Conservation (phyloP, 2,329 filamentous ascomycete genomes). For the Alternaria panax region DNA sequence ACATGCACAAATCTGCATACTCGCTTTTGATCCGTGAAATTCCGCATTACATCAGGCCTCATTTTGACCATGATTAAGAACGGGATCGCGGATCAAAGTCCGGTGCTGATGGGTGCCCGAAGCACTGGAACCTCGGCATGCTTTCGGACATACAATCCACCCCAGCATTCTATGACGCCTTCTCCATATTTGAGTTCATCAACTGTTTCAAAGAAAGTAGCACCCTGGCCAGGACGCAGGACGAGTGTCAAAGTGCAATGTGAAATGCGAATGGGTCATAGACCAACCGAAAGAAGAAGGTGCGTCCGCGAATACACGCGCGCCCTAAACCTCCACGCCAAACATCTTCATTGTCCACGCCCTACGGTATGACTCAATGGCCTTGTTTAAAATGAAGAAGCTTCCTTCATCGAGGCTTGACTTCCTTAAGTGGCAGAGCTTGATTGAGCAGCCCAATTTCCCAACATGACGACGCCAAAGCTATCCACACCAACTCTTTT, state of each 20-base stretch:
- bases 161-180: neutral
- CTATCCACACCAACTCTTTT: constrained; percentile 24
- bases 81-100: neutral
- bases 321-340: neutral
- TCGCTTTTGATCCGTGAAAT: neutral
- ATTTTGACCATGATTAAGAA: neutral
- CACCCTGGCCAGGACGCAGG: neutral
- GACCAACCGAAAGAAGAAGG: neutral
- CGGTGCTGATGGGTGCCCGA: neutral
- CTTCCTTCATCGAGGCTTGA: constrained; percentile 14
- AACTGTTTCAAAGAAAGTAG: neutral
- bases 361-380: constrained; percentile 3
- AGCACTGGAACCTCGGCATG: neutral
- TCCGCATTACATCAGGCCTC: neutral
- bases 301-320: neutral
- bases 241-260: neutral
- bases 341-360: neutral
- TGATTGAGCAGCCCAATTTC: neutral
- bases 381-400: neutral
- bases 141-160: neutral
- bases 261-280: neutral
- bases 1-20: too few species aligned
- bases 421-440: neutral
- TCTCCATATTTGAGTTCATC: neutral
- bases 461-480: constrained; percentile 12